Conservation (phyloP, 2,329 filamentous ascomycete genomes). For the Colletotrichum sojae region DNA sequence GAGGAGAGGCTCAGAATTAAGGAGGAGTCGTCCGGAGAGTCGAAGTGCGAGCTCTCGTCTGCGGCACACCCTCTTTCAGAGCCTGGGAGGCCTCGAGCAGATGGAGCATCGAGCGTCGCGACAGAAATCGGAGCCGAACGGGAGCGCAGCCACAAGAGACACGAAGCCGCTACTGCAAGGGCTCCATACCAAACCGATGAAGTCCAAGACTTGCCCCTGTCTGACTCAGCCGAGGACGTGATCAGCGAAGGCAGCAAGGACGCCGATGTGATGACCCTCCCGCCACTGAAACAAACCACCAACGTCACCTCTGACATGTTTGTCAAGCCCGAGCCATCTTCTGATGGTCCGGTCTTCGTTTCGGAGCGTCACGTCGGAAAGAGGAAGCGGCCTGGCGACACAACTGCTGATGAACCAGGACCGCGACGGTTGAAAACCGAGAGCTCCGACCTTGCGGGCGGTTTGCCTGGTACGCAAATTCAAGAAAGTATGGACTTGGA, state of each 20-base stretch:
- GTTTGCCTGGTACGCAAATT: slow-evolving; percentile 46
- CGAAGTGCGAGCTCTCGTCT: not conserved
- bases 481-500: slow-evolving; percentile 74
- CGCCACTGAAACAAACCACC: slow-evolving; percentile 17
- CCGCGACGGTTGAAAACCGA: slow-evolving; percentile 61
- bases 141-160: not conserved
- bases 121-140: slow-evolving; percentile 24
- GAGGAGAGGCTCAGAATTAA: slow-evolving; percentile 59
- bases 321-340: slow-evolving; percentile 67
- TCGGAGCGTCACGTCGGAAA: slow-evolving; percentile 66
- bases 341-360: slow-evolving; percentile 65
- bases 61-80: not conserved
- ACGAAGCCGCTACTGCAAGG: no score
- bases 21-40: slow-evolving; percentile 52
- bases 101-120: slow-evolving; percentile 28
- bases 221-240: slow-evolving; percentile 16
- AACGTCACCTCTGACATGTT: slow-evolving; percentile 12
- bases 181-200: not conserved
- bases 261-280: slow-evolving; percentile 22
- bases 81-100: slow-evolving; percentile 22
- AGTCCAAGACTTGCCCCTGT: not conserved
- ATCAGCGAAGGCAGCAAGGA: slow-evolving; percentile 25
- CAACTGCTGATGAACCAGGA: slow-evolving; percentile 41
- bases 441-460: slow-evolving; percentile 47
- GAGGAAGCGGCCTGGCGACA: slow-evolving; percentile 52